Conservation (phyloP, 495 filamentous ascomycete species). For the Darksidea phi region DNA sequence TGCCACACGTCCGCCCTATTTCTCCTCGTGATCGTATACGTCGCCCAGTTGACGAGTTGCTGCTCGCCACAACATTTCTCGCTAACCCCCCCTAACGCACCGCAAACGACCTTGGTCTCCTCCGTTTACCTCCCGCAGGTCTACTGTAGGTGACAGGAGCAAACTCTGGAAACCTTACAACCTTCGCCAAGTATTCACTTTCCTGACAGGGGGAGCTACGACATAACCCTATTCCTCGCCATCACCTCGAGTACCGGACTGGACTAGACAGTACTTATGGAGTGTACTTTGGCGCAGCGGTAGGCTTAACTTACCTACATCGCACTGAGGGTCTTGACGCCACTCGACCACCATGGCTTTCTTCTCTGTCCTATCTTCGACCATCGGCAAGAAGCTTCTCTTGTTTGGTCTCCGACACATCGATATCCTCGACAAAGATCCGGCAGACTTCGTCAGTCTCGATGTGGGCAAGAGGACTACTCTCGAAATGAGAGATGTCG, state of each 20-base stretch:
- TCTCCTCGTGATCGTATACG: slow-evolving; percentile 20
- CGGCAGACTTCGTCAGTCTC: slow-evolving; percentile 60
- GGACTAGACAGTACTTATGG: slow-evolving; percentile 12
- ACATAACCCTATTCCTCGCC: background rate
- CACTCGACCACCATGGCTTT: slow-evolving; percentile 44
- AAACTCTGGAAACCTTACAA: background rate
- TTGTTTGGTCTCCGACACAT: slow-evolving; percentile 76
- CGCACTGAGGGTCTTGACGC: background rate
- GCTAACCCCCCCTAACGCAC: background rate
- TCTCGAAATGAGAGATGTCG: slow-evolving; percentile 79
- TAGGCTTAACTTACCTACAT: slow-evolving; percentile 23
- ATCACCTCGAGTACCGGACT: background rate
- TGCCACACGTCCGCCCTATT: slow-evolving; percentile 5
- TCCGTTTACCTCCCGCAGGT: background rate
- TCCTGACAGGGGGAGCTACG: background rate
- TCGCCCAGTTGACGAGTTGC: slow-evolving; percentile 13
- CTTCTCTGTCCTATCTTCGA: slow-evolving; percentile 63
- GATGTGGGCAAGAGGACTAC: slow-evolving; percentile 72
- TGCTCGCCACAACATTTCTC: slow-evolving; percentile 19
- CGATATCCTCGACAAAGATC: slow-evolving; percentile 77
- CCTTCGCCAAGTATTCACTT: background rate
- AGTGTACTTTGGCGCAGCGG: slow-evolving; percentile 9
- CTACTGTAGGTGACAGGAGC: background rate
- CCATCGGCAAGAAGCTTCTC: slow-evolving; percentile 71
- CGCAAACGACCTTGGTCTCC: background rate